phyloP scores from a whole-genome alignment of 2,329 filamentous ascomycete species.

The Colletotrichum lupini region DNA sequence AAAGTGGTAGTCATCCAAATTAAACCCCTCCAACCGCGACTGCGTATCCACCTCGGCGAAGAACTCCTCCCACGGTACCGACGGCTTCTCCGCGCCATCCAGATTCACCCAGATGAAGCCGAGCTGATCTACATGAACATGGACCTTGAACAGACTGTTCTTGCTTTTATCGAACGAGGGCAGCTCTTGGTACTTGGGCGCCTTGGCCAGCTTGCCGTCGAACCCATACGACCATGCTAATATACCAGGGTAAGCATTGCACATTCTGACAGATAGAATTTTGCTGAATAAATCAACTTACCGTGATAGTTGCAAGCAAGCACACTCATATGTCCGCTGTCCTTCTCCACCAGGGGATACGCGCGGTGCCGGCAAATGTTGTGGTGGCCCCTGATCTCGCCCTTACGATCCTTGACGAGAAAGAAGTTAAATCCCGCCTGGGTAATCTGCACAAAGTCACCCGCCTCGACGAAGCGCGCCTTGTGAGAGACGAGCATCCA shows the following conservation, averaged over 20 bases:
- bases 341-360: slow-evolving; percentile 36
- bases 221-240: slow-evolving; percentile 54
- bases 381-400: slow-evolving; percentile 32
- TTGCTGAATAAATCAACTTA: background rate
- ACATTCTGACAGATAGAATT: background rate
- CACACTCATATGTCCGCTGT: slow-evolving; percentile 24
- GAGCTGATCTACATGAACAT: slow-evolving; percentile 54
- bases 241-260: background rate
- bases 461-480: slow-evolving; percentile 32
- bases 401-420: slow-evolving; percentile 34
- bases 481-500: slow-evolving; percentile 43
- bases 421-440: slow-evolving; percentile 36
- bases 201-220: slow-evolving; percentile 56
- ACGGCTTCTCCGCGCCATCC: slow-evolving; percentile 47
- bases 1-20: slow-evolving; percentile 41
- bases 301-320: slow-evolving; percentile 38
- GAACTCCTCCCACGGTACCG: slow-evolving; percentile 55
- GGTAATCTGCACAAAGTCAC: slow-evolving; percentile 33
- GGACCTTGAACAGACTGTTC: slow-evolving; percentile 53
- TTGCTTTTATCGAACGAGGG: slow-evolving; percentile 51
- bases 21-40: slow-evolving; percentile 36
- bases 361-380: slow-evolving; percentile 37
- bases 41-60: slow-evolving; percentile 42
- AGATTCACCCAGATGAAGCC: slow-evolving; percentile 64
- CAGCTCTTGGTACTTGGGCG: slow-evolving; percentile 53